phyloP scores from a whole-genome alignment of 495 filamentous ascomycete species.

The Penicillium odoratum region DNA sequence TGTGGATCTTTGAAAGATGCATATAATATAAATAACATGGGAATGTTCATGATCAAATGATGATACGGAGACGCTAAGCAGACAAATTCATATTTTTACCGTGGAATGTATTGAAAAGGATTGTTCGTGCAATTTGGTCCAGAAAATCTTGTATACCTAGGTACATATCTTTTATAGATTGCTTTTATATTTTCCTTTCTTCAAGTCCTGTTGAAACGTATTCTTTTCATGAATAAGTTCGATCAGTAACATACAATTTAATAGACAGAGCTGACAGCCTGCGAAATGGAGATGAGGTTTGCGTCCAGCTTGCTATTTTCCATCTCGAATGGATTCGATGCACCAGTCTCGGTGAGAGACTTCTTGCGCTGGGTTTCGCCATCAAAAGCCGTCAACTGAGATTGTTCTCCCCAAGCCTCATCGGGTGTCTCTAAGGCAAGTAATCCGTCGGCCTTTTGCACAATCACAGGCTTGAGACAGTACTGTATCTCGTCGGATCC shows the following conservation, averaged over 20 bases:
- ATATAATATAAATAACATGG: slow-evolving; percentile 4
- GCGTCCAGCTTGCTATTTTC: background rate
- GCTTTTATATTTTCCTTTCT: too few species aligned
- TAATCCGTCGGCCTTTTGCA: background rate
- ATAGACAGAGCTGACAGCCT: background rate
- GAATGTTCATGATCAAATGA: background rate
- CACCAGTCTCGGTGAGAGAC: background rate
- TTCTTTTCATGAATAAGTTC: background rate
- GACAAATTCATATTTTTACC: too few species aligned
- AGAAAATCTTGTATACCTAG: too few species aligned
- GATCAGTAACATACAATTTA: background rate
- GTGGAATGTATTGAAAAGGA: too few species aligned
- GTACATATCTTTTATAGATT: too few species aligned
- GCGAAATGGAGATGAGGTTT: background rate
- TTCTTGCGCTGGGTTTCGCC: background rate
- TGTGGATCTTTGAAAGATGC: background rate
- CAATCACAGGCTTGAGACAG: slow-evolving; percentile 4
- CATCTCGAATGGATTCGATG: background rate
- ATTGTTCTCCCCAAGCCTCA: slow-evolving; percentile 10
- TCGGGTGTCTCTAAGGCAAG: background rate
- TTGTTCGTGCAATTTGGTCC: too few species aligned
- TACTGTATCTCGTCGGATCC: background rate
- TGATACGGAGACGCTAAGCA: background rate
- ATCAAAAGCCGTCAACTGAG: slow-evolving; percentile 6
- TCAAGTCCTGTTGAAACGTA: too few species aligned